phyloP scores from a whole-genome alignment of 2,329 filamentous ascomycete genomes.

The Fusarium cicatricum region DNA sequence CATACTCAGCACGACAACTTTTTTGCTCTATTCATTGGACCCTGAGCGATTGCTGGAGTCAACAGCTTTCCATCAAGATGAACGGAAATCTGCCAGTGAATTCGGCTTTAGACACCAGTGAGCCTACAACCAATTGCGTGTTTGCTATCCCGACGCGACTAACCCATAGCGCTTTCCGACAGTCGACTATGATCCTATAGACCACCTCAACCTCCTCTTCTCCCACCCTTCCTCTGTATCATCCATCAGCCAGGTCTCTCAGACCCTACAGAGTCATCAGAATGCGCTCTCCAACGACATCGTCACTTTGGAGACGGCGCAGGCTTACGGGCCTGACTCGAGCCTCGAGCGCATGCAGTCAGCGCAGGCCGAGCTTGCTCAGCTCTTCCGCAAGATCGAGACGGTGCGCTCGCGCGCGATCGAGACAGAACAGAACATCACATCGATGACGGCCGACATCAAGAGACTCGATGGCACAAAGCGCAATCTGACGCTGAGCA shows the following conservation, averaged over 20 bases:
- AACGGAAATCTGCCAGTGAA: conserved; percentile 49
- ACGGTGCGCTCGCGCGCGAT: conserved; percentile 87
- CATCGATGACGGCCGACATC: conserved; percentile 98
- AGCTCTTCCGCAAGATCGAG: conserved; percentile 94
- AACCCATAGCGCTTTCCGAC: conserved; percentile 27
- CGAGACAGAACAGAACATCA: conserved; percentile 94
- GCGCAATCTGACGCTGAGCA: conserved; percentile 93
- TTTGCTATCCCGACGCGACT: conserved; percentile 23
- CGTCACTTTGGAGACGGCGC: conserved; percentile 73
- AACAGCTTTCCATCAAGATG: conserved; percentile 44
- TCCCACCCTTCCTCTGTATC: conserved; percentile 85
- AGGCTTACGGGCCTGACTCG: conserved; percentile 85
- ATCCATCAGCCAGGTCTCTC: conserved; percentile 78
- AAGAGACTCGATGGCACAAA: conserved; percentile 97
- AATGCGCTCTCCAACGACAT: conserved; percentile 85
- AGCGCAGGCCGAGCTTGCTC: conserved; percentile 87
- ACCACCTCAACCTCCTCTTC: conserved; percentile 94
- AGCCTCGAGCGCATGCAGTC: conserved; percentile 91
- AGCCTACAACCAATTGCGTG: conserved; percentile 27
- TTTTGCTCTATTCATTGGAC: conserved; percentile 13
- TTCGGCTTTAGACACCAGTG: conserved; percentile 57
- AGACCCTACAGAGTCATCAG: conserved; percentile 76
- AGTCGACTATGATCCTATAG: conserved; percentile 89
- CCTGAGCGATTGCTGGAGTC: neutral
- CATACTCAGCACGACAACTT: conserved; percentile 14